Conservation (phyloP, 345 rosid species). For the Gossypium mustelinum region DNA sequence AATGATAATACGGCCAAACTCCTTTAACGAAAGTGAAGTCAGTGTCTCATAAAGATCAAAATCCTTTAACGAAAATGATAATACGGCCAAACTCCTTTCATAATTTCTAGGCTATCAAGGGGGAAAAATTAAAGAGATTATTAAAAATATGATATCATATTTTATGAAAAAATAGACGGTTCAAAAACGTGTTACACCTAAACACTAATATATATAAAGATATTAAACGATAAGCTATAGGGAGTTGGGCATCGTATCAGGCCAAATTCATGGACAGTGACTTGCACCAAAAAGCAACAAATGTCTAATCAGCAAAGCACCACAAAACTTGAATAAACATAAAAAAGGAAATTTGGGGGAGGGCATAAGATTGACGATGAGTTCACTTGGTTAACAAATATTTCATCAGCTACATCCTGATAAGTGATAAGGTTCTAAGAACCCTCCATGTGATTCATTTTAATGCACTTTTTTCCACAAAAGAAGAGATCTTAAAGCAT, state of each 20-base stretch:
- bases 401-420: slow-evolving; percentile 15
- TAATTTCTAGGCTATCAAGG: neutral
- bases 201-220: too few relatives aligned
- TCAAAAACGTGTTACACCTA: too few relatives aligned
- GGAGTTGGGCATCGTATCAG: neutral
- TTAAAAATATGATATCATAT: too few relatives aligned
- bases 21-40: neutral
- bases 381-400: neutral
- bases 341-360: neutral
- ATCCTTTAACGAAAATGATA: neutral
- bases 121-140: too few relatives aligned
- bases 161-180: too few relatives aligned
- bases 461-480: neutral
- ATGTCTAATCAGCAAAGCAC: neutral
- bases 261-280: slow-evolving; percentile 15
- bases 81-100: neutral
- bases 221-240: slow-evolving; percentile 10
- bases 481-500: neutral
- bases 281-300: neutral
- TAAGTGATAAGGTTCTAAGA: slow-evolving; percentile 18
- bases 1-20: neutral
- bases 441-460: slow-evolving; percentile 11
- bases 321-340: neutral
- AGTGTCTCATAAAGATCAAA: neutral
- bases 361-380: neutral